phyloP scores from a whole-genome alignment of 2,329 filamentous ascomycete genomes.

The Cryphonectria nitschkei region DNA sequence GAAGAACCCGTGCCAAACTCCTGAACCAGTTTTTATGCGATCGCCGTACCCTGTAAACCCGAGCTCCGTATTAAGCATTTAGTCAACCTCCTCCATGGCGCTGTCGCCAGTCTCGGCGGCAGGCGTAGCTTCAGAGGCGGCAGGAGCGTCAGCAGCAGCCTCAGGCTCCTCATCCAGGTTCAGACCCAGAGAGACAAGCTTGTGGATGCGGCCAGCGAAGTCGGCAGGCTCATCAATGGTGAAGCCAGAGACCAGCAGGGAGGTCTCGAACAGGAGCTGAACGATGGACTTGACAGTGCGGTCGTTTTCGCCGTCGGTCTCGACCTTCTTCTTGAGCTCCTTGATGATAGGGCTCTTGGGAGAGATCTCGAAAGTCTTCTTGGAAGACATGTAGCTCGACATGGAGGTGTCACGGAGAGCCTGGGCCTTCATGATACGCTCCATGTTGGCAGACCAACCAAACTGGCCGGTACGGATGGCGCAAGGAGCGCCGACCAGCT shows the following conservation, averaged over 20 bases:
- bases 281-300: slow-evolving; percentile 99
- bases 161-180: slow-evolving; percentile 96
- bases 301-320: slow-evolving; percentile 96
- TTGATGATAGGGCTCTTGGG: slow-evolving; percentile 96
- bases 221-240: slow-evolving; percentile 98
- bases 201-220: slow-evolving; percentile 99
- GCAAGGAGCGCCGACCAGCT: slow-evolving; percentile 91
- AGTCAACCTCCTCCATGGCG: slow-evolving; percentile 99
- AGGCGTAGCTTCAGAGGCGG: slow-evolving; percentile 60
- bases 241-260: slow-evolving; percentile 97
- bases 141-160: slow-evolving; percentile 63
- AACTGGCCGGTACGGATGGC: slow-evolving; percentile 99
- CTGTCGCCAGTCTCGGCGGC: slow-evolving; percentile 75
- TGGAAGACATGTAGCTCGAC: slow-evolving; percentile 99
- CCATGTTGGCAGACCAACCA: slow-evolving; percentile 99
- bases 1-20: slow-evolving; percentile 43
- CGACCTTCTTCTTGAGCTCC: slow-evolving; percentile 99
- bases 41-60: slow-evolving; percentile 33
- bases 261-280: slow-evolving; percentile 98
- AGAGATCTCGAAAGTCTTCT: slow-evolving; percentile 99
- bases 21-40: slow-evolving; percentile 46
- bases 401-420: slow-evolving; percentile 99
- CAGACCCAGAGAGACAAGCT: slow-evolving; percentile 95
- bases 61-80: slow-evolving; percentile 45
- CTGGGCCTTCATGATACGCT: slow-evolving; percentile 99